A percentile compares a stretch with the other conserved stretches of the same genome.
Conservation (phyloP, 1,139 yeast species). For the Pichia sp. region DNA sequence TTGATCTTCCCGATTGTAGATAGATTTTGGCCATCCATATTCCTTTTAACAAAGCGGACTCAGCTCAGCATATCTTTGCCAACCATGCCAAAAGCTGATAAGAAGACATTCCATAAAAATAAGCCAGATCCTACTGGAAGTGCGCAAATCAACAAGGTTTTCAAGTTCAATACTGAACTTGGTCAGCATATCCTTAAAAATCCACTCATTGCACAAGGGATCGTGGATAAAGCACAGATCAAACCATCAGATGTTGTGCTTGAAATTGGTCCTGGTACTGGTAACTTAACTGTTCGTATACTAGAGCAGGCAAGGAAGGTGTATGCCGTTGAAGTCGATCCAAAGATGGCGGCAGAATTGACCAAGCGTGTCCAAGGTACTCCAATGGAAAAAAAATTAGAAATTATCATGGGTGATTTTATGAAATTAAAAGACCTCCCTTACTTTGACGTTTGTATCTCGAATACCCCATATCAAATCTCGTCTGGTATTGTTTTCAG, state of each 20-base stretch:
- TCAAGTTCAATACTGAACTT: constrained; percentile 91
- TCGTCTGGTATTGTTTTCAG: constrained; percentile 95
- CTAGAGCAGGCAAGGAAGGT: constrained; percentile 89
- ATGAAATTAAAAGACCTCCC: constrained; percentile 91
- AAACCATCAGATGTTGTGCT: constrained; percentile 89
- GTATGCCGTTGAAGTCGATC: constrained; percentile 96
- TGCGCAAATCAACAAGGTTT: constrained; percentile 73
- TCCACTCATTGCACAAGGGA: constrained; percentile 96
- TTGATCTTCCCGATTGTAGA: background rate
- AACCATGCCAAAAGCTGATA: constrained; percentile 52
- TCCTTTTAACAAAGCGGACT: background rate
- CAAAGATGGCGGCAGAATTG: constrained; percentile 98
- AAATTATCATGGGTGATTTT: constrained; percentile 89
- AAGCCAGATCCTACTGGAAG: constrained; percentile 49
- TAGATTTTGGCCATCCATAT: too few relatives aligned
- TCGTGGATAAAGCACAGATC: constrained; percentile 92
- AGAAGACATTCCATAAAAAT: constrained; percentile 44
- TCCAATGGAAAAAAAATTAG: constrained; percentile 85
- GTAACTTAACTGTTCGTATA: constrained; percentile 90
- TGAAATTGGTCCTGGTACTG: constrained; percentile 99
- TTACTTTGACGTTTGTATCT: constrained; percentile 90
- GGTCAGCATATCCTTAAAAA: constrained; percentile 97
- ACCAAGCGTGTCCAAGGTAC: constrained; percentile 97
- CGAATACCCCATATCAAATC: constrained; percentile 96
- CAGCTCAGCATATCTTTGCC: background rate